A percentile compares a stretch with the other conserved stretches of the same genome.
These are phyloP conservation scores for Ceratocystiopsis sp. DNA, from an alignment of 2,329 filamentous ascomycete species.

Conservation along the genomic window DNA sequence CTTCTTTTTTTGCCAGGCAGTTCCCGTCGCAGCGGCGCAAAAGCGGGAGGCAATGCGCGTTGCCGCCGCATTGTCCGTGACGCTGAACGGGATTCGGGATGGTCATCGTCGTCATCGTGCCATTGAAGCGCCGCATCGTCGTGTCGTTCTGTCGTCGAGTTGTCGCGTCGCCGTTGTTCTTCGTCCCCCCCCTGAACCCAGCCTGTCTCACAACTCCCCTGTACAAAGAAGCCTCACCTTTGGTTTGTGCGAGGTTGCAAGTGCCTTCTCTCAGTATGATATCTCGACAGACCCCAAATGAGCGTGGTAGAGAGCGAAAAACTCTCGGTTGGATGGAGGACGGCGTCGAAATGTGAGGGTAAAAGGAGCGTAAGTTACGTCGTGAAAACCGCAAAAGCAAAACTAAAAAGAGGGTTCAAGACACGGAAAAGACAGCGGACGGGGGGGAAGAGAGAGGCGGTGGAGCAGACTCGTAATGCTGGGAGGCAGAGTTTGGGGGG, in stretches of 20 bases:
- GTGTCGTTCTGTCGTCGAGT: neutral
- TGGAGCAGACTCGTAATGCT: no score
- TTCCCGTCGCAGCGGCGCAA: no score
- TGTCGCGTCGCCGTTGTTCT: no score
- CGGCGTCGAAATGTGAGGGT: slow-evolving; percentile 10
- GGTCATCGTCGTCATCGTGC: neutral
- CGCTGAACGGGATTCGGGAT: no score
- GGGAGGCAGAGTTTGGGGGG: no score
- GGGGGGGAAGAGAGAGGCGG: neutral
- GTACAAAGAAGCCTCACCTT: no score
- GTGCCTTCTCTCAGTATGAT: slow-evolving; percentile 6
- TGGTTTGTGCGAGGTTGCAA: no score
- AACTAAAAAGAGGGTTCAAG: neutral
- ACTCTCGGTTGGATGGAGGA: slow-evolving; percentile 36
- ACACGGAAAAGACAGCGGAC: neutral
- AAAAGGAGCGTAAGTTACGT: slow-evolving; percentile 5
- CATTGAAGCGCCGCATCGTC: neutral
- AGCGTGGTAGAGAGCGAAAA: slow-evolving; percentile 35
- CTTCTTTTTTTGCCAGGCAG: no score
- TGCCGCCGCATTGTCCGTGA: no score
- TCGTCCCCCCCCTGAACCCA: no score
- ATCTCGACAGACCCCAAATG: slow-evolving; percentile 22
- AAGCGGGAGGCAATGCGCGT: no score
- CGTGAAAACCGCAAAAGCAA: neutral
- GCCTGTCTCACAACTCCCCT: no score